Conservation (phyloP, 768 basidiomycete species). For the Mrakia gelida region DNA sequence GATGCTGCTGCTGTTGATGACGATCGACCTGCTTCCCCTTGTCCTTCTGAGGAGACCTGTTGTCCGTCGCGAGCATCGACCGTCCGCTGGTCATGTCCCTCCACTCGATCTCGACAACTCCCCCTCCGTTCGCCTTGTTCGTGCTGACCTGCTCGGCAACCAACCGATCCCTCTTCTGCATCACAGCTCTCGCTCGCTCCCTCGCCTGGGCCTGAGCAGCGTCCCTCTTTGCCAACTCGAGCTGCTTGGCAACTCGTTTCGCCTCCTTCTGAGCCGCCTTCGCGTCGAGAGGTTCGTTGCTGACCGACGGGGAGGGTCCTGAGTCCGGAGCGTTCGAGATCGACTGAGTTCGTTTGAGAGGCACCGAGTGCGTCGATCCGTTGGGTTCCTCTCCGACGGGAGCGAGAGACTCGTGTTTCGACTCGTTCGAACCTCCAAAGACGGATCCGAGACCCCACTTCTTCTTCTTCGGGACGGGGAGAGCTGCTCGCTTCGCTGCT, state of each 20-base stretch:
- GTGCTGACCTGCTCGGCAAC: slow-evolving; percentile 47
- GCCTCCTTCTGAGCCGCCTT: slow-evolving; percentile 80
- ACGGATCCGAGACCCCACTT: slow-evolving; percentile 46
- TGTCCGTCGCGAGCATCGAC: slow-evolving; percentile 11
- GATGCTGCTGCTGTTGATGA: not conserved
- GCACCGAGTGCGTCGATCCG: slow-evolving; percentile 23
- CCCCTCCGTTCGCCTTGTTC: slow-evolving; percentile 34
- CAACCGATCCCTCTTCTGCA: slow-evolving; percentile 79
- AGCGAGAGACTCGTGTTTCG: slow-evolving; percentile 33
- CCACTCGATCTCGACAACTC: slow-evolving; percentile 29
- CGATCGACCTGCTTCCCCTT: slow-evolving; percentile 6
- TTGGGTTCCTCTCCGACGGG: slow-evolving; percentile 38
- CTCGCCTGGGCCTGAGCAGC: slow-evolving; percentile 67
- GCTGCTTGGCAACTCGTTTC: slow-evolving; percentile 69
- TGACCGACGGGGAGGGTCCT: slow-evolving; percentile 25
- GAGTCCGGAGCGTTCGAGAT: slow-evolving; percentile 40
- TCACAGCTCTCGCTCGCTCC: slow-evolving; percentile 86
- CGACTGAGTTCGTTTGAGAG: slow-evolving; percentile 44
- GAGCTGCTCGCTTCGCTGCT: slow-evolving; percentile 16
- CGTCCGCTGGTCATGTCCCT: slow-evolving; percentile 5
- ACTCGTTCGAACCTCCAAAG: slow-evolving; percentile 43
- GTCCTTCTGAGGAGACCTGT: not conserved
- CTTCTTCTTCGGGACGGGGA: slow-evolving; percentile 41
- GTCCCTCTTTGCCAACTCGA: slow-evolving; percentile 76
- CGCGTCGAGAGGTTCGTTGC: slow-evolving; percentile 50